These are phyloP conservation scores for Prunus yedoensis DNA, from an alignment of 331 rosid species.

Conservation along the genomic window DNA sequence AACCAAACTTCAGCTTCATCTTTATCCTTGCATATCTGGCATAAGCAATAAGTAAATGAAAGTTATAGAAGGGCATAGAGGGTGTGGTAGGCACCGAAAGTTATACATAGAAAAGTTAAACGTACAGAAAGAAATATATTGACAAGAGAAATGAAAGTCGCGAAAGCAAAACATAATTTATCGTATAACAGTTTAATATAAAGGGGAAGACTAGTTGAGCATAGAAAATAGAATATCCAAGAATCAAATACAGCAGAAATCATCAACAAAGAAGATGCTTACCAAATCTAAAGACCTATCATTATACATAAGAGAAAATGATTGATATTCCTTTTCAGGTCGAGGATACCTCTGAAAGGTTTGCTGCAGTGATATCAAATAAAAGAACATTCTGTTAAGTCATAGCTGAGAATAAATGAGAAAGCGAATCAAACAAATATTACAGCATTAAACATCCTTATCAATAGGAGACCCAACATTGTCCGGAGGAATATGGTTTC, in stretches of 20 bases:
- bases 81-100: too few species aligned
- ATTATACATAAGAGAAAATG: constrained; percentile 42
- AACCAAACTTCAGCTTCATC: constrained; percentile 53
- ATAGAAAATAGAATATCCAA: not conserved
- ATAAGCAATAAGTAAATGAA: not conserved
- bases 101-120: too few species aligned
- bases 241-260: not conserved
- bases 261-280: constrained; percentile 13
- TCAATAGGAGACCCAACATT: not conserved
- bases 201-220: not conserved
- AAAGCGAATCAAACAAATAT: not conserved
- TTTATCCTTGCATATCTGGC: constrained; percentile 50
- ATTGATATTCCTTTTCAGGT: constrained; percentile 49
- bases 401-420: not conserved
- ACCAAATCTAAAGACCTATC: constrained; percentile 50
- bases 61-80: too few species aligned
- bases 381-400: constrained; percentile 4
- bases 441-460: not conserved
- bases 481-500: not conserved
- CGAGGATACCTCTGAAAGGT: constrained; percentile 48
- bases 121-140: not conserved
- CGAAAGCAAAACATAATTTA: too few species aligned
- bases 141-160: not conserved
- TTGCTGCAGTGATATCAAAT: constrained; percentile 28
- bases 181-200: not conserved